phyloP scores from a whole-genome alignment of 441 rosid species.

The Pelargonium australe region DNA sequence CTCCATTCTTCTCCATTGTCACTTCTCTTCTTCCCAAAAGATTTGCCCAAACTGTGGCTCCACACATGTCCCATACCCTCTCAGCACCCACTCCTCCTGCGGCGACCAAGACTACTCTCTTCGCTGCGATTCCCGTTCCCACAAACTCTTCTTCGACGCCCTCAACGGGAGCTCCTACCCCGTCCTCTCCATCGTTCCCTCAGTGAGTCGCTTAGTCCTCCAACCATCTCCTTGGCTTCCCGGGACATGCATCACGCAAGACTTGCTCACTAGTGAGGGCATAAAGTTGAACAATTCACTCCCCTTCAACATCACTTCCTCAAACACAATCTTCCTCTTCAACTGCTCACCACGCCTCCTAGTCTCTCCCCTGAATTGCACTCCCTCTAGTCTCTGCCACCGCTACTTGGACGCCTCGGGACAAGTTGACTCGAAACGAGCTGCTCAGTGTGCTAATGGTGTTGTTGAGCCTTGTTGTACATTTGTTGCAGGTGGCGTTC shows the following conservation, averaged over 20 bases:
- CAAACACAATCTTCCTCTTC: slow-evolving; percentile 53
- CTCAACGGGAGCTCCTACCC: slow-evolving; percentile 47
- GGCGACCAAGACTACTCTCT: slow-evolving; percentile 48
- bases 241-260: slow-evolving; percentile 37
- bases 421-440: slow-evolving; percentile 31
- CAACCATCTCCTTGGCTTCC: slow-evolving; percentile 44
- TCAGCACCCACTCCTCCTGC: slow-evolving; percentile 48
- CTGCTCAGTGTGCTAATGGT: slow-evolving; percentile 35
- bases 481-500: slow-evolving; percentile 52
- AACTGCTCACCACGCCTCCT: slow-evolving; percentile 56
- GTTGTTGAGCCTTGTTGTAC: slow-evolving; percentile 45
- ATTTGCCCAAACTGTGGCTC: slow-evolving; percentile 47
- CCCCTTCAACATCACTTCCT: slow-evolving; percentile 53
- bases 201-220: slow-evolving; percentile 38
- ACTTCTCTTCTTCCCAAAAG: slow-evolving; percentile 27
- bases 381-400: slow-evolving; percentile 53
- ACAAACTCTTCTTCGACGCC: slow-evolving; percentile 41
- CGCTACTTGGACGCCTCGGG: slow-evolving; percentile 42
- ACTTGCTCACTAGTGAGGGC: slow-evolving; percentile 41
- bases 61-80: slow-evolving; percentile 44
- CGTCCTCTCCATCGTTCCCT: slow-evolving; percentile 33
- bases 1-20: slow-evolving; percentile 18
- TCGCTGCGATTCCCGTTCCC: slow-evolving; percentile 34
- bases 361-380: slow-evolving; percentile 55
- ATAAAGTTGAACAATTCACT: slow-evolving; percentile 44